Conservation (phyloP, 257 asterid species). For the Gentiana macrophylla region DNA sequence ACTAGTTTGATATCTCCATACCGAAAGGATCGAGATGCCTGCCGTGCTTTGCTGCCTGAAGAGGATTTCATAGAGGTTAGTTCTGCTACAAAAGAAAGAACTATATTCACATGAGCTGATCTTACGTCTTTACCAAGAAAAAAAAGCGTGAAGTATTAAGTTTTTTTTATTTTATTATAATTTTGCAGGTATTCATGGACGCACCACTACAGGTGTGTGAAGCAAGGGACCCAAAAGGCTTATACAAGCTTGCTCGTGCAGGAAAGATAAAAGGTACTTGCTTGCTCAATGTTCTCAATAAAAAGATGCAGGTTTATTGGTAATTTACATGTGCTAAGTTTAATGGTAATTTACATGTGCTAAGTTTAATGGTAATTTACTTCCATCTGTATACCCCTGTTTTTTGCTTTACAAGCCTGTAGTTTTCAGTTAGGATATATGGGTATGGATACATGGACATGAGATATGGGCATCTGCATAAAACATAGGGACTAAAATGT, state of each 20-base stretch:
- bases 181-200: constrained; percentile 81
- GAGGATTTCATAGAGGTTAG: constrained; percentile 91
- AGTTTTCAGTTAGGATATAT: neutral
- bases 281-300: constrained; percentile 3
- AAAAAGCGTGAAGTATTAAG: constrained; percentile 1
- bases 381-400: too few relatives aligned
- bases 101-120: too few relatives aligned
- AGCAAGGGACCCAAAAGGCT: constrained; percentile 94
- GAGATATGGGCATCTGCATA: too few relatives aligned
- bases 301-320: too few relatives aligned
- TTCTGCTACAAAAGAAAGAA: too few relatives aligned
- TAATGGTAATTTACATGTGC: too few relatives aligned
- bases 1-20: constrained; percentile 97
- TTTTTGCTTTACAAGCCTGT: too few relatives aligned
- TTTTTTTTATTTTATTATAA: constrained; percentile 6
- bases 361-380: too few relatives aligned
- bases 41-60: constrained; percentile 68
- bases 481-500: too few relatives aligned
- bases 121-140: neutral
- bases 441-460: too few relatives aligned
- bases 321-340: too few relatives aligned
- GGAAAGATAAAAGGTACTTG: constrained; percentile 87
- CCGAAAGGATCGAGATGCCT: constrained; percentile 86
- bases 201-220: constrained; percentile 86
- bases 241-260: constrained; percentile 95